Base-by-base conservation (phyloP, 2,329 filamentous ascomycete genomes). In the Colletotrichum lindemuthianum region DNA sequence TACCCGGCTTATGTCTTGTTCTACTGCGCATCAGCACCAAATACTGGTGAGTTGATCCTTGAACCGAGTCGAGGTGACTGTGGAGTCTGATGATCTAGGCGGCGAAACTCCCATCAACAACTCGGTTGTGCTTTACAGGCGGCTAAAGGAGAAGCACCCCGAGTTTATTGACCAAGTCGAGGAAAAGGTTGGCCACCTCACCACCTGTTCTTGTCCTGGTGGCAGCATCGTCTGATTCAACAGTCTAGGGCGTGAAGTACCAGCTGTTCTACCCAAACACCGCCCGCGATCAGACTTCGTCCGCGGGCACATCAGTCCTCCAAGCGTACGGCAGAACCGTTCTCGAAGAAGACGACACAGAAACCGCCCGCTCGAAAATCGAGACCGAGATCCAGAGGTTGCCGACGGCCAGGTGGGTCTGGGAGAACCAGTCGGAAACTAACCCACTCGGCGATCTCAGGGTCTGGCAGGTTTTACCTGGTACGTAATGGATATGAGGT, bases 1-100 rank as follows among this genome's bases (percentile, higher is more conserved):
- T 71, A 67, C 12, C 71, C 71, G 2, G 70, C 67, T 11, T 71
- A 71, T 61, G 69, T 72, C 10, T 52, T 74, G 10, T 73, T 74
- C 53, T 71, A 69, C 39, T 70, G 70, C 37, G 61, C 68, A 9
- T 65, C 66, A 2, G 67, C 65, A n/a, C 66, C 69, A 9, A 70
- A 70, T 32, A 69, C 56, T n/a, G 70, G 69, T 70, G 41, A 15
- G 69, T 49, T 11, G 12, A n/a, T 11, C 6, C 2, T 2, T 33
- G 11, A 10, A 13, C n/a, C 12, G 8, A 6, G 11, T 6, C 6
- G 24, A 24, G 24, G 24, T 24, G 24, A 24, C 24, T 24, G 24
- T 24, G 2, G 40, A 39, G n/a, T 4, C 24, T 24, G 1, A 34
- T 41, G 13, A 12, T 44, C 32, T 33, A 68, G 64, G 71, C 39